phyloP scores from a whole-genome alignment of 2,329 filamentous ascomycete species.

The Emmonsiellopsis sp. region DNA sequence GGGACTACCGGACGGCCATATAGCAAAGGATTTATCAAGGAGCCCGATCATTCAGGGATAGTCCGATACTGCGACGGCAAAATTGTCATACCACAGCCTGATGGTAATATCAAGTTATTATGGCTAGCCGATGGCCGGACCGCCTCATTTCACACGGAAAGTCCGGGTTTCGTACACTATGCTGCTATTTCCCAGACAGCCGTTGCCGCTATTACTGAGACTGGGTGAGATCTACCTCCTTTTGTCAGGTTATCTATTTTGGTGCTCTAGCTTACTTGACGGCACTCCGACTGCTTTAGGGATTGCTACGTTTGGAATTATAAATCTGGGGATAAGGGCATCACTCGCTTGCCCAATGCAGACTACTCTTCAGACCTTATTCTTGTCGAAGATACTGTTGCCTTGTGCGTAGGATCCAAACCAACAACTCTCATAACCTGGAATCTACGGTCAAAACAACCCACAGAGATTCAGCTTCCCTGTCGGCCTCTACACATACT shows the following conservation, averaged over 20 bases:
- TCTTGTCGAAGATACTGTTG: conserved; percentile 15
- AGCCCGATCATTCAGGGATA: neutral
- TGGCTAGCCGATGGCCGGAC: neutral
- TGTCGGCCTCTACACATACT: neutral
- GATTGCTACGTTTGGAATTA: conserved; percentile 24
- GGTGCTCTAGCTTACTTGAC: conserved; percentile 6
- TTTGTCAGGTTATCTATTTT: conserved; percentile 4
- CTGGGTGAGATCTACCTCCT: conserved; percentile 15
- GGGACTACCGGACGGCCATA: conserved; percentile 18
- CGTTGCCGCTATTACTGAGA: conserved; percentile 14
- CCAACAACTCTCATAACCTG: conserved; percentile 3
- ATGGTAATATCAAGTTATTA: neutral
- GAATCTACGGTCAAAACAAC: conserved; percentile 16
- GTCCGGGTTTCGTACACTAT: conserved; percentile 13
- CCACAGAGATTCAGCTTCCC: neutral
- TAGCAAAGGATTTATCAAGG: conserved; percentile 2
- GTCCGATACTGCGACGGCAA: neutral
- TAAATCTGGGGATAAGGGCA: conserved; percentile 11
- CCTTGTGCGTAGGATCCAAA: conserved; percentile 10
- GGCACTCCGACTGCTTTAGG: conserved; percentile 8
- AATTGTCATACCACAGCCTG: no score
- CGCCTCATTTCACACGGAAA: conserved; percentile 14
- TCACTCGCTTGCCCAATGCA: conserved; percentile 20
- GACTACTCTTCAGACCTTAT: conserved; percentile 9
- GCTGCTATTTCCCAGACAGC: conserved; percentile 16